Evolutionary conservation across 2,329 filamentous ascomycete species (phyloP).

Genomic region (Fusarium anthophilum): DNA sequence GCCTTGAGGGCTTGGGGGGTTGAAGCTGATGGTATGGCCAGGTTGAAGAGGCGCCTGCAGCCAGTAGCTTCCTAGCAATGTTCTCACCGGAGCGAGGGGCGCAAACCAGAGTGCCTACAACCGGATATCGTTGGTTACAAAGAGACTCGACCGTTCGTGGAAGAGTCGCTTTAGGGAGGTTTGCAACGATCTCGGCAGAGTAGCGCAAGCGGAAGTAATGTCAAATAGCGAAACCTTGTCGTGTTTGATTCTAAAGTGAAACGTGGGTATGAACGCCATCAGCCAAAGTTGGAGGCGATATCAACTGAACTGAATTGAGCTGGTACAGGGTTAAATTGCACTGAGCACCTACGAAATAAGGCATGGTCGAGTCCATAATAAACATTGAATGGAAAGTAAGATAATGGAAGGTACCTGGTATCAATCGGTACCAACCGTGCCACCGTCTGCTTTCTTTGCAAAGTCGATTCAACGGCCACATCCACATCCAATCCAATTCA

Average conservation of each 20-base stretch:
- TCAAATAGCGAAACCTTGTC: conserved; percentile 13
- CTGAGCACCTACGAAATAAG: neutral
- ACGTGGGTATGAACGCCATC: conserved; percentile 1
- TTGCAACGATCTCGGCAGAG: conserved; percentile 13
- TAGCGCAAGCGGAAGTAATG: conserved; percentile 22
- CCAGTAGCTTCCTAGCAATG: conserved; percentile 10
- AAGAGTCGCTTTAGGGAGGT: conserved; percentile 24
- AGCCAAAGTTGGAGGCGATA: neutral
- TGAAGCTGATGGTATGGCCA: conserved; percentile 28
- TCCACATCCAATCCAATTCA: neutral
- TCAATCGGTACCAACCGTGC: conserved; percentile 16
- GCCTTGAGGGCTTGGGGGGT: conserved; percentile 17
- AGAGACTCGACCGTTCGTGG: conserved; percentile 28
- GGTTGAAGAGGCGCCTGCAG: conserved; percentile 27
- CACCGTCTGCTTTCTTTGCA: neutral
- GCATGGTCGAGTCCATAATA: neutral
- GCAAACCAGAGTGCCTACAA: conserved; percentile 14
- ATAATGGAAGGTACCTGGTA: neutral
- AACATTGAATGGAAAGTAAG: conserved; percentile 1
- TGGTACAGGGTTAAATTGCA: neutral
- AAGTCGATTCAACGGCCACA: neutral
- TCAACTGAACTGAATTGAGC: neutral
- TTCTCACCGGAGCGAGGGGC: conserved; percentile 19
- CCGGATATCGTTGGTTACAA: conserved; percentile 32
- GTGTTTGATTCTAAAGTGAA: conserved; percentile 1